Percentiles rank a stretch among this genome's conserved stretches.
These are phyloP conservation scores for Mycena olivaceomarginata DNA, from an alignment of 768 basidiomycete genomes.

Conservation along the genomic window DNA sequence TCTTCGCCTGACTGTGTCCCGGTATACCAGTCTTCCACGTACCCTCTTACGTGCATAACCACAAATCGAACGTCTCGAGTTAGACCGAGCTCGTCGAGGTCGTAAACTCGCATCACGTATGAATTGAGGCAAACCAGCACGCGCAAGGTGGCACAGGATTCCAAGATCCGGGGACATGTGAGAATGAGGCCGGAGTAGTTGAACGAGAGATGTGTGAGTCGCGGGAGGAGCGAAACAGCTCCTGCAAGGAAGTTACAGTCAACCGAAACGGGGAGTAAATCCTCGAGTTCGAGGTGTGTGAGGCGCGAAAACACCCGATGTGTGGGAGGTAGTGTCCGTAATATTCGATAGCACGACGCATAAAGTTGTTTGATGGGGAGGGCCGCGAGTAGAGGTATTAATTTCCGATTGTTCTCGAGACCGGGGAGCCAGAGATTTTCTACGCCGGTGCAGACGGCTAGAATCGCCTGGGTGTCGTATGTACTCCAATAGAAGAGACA, in stretches of 20 bases:
- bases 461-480: background rate
- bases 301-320: background rate
- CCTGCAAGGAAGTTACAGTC: background rate
- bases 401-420: background rate
- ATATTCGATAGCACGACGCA: background rate
- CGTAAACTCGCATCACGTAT: background rate
- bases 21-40: background rate
- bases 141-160: background rate
- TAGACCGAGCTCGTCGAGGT: background rate
- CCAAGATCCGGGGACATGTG: background rate
- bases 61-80: background rate
- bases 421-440: conserved; percentile 3
- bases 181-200: background rate
- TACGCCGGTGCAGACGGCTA: background rate
- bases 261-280: background rate
- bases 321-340: background rate
- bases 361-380: conserved; percentile 1
- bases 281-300: background rate
- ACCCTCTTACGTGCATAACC: background rate
- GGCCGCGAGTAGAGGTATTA: background rate
- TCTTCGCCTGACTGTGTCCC: background rate
- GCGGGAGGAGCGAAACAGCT: background rate
- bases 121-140: background rate
- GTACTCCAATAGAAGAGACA: background rate
- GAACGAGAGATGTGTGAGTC: conserved; percentile 12